phyloP scores from a whole-genome alignment of 495 filamentous ascomycete genomes.

The Neurospora sp. region DNA sequence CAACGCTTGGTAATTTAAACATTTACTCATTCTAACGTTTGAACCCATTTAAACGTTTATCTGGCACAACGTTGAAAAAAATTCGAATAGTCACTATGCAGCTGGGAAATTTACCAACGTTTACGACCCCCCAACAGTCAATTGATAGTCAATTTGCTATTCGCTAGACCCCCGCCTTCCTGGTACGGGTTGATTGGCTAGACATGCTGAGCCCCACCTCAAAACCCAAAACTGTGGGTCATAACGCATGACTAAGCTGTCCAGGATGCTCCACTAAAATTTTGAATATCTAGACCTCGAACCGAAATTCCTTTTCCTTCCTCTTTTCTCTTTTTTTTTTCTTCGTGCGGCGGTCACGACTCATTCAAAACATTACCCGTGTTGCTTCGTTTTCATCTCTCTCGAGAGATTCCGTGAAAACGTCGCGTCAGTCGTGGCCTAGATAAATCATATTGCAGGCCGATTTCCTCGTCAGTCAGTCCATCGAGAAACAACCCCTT shows the following conservation, averaged over 20 bases:
- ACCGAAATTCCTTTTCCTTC: conserved; percentile 12
- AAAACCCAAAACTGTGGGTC: not conserved
- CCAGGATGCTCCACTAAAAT: conserved; percentile 1
- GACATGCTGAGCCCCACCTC: not conserved
- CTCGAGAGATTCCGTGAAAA: conserved; percentile 26
- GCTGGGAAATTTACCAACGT: no score
- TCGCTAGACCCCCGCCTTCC: no score
- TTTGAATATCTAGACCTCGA: conserved; percentile 4
- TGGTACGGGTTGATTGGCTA: not conserved
- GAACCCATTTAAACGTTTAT: no score
- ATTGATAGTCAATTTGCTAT: no score
- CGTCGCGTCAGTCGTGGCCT: conserved; percentile 37
- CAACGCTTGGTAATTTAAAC: no score
- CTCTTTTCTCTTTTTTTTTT: conserved; percentile 20
- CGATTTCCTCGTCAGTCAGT: conserved; percentile 27
- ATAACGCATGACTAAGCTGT: not conserved
- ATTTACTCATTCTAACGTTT: no score
- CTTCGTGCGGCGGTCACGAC: conserved; percentile 31
- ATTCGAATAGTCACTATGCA: no score
- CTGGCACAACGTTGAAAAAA: no score
- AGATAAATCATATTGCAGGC: conserved; percentile 40
- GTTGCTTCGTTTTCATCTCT: conserved; percentile 34
- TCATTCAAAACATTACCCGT: conserved; percentile 32
- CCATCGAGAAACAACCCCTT: conserved; percentile 27
- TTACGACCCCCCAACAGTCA: no score